A percentile compares a stretch with the other conserved stretches of the same genome.
phyloP scores from a whole-genome alignment of 164 flowering plant genomes.

The Echeveria elegans region DNA sequence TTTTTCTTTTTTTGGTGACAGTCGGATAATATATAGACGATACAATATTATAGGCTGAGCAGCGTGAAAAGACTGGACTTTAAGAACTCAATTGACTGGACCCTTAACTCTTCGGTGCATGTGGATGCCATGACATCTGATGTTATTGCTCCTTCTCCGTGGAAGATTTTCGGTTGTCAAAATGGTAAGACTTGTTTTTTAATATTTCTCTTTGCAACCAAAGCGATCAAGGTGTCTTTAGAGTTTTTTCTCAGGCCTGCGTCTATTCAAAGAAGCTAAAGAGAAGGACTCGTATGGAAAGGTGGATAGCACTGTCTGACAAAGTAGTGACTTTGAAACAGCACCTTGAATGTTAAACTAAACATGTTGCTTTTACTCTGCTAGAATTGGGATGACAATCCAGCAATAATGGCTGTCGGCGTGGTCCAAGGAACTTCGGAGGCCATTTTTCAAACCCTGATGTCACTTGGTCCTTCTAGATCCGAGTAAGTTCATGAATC shows the following conservation, averaged over 20 bases:
- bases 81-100: slow-evolving; percentile 39
- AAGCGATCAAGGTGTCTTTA: neutral
- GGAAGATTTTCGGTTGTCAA: slow-evolving; percentile 93
- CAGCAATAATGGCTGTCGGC: slow-evolving; percentile 96
- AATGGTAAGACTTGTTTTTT: slow-evolving; percentile 44
- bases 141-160: slow-evolving; percentile 89
- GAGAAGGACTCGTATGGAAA: slow-evolving; percentile 43
- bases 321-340: slow-evolving; percentile 2
- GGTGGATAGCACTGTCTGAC: slow-evolving; percentile 17
- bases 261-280: slow-evolving; percentile 84
- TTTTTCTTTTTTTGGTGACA: neutral
- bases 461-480: slow-evolving; percentile 89
- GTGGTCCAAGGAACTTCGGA: slow-evolving; percentile 80
- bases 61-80: slow-evolving; percentile 15
- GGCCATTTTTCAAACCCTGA: slow-evolving; percentile 63
- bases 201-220: neutral
- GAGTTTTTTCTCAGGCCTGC: slow-evolving; percentile 42
- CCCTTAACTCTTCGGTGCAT: slow-evolving; percentile 17
- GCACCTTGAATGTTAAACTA: slow-evolving; percentile 11
- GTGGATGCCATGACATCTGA: slow-evolving; percentile 58
- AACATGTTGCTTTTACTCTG: slow-evolving; percentile 1
- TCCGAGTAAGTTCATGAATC: slow-evolving; percentile 56
- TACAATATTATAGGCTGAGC: slow-evolving; percentile 16
- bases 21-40: neutral
- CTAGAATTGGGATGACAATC: slow-evolving; percentile 81